These are phyloP conservation scores for Exophiala sp. DNA, from an alignment of 2,329 filamentous ascomycete species.

Conservation along the genomic window DNA sequence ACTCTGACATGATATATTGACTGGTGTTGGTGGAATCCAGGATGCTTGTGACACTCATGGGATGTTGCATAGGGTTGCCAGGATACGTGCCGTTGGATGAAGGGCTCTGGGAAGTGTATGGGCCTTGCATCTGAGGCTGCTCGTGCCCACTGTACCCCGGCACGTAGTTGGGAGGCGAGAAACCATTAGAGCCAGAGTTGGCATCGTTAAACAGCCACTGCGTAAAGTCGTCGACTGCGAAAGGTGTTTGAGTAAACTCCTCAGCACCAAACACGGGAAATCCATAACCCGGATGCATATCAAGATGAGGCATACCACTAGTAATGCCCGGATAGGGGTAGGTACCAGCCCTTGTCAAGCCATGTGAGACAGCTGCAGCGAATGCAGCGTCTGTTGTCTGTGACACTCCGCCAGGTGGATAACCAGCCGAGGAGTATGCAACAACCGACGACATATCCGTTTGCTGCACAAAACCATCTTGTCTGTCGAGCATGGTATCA, in stretches of 20 bases:
- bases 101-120: conserved; percentile 51
- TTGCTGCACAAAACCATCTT: conserved; percentile 18
- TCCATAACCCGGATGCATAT: conserved; percentile 42
- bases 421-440: conserved; percentile 15
- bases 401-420: conserved; percentile 15
- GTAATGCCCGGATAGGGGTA: conserved; percentile 24
- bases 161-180: conserved; percentile 40
- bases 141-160: conserved; percentile 41
- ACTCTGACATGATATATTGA: conserved; percentile 77
- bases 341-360: conserved; percentile 25
- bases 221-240: conserved; percentile 84
- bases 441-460: conserved; percentile 13
- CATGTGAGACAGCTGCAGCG: conserved; percentile 30
- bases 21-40: conserved; percentile 71
- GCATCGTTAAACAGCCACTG: conserved; percentile 76
- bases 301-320: conserved; percentile 31
- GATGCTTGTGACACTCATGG: conserved; percentile 85
- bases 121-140: conserved; percentile 45
- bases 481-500: conserved; percentile 13
- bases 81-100: conserved; percentile 26
- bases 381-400: conserved; percentile 30
- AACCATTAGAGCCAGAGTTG: conserved; percentile 51
- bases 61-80: conserved; percentile 54
- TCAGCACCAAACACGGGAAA: conserved; percentile 87
- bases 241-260: conserved; percentile 79